Conservation (phyloP, 1,284 basidiomycete genomes). For the Apiotrichum gamsii region DNA sequence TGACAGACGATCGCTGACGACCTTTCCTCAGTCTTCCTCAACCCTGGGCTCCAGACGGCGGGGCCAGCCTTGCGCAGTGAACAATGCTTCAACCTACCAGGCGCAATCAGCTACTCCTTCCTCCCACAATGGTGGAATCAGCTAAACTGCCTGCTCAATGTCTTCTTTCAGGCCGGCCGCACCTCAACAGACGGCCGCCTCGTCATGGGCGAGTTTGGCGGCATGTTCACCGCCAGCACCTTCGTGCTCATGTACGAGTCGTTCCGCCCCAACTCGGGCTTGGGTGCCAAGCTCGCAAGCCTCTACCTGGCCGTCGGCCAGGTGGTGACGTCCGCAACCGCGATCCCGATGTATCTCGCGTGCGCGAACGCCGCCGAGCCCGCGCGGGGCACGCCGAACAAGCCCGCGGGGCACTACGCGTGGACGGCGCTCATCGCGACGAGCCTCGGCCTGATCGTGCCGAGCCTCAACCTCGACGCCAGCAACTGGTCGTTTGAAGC, state of each 20-base stretch:
- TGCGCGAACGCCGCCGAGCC: too few relatives aligned
- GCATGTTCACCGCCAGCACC: too few relatives aligned
- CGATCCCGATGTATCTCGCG: too few relatives aligned
- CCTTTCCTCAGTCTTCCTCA: too few relatives aligned
- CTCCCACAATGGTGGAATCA: neutral
- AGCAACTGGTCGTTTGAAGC: neutral
- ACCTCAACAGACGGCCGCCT: neutral
- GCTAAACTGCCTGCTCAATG: neutral
- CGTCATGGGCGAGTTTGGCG: too few relatives aligned
- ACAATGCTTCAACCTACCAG: neutral
- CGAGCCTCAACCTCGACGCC: neutral
- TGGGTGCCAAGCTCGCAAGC: too few relatives aligned
- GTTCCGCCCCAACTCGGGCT: too few relatives aligned
- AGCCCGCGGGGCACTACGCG: slow-evolving; percentile 2
- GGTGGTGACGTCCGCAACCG: too few relatives aligned
- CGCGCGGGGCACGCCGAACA: too few relatives aligned
- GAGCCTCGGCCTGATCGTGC: neutral
- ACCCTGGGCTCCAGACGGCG: neutral
- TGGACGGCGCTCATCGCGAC: slow-evolving; percentile 7
- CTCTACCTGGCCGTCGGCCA: too few relatives aligned
- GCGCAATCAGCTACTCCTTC: neutral
- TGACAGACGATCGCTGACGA: too few relatives aligned
- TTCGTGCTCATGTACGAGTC: too few relatives aligned
- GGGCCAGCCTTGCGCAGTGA: neutral
- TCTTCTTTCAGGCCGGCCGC: neutral